Evolutionary conservation across 2,329 filamentous ascomycete genomes (phyloP).

Genomic region (Seiridium cupressi): DNA sequence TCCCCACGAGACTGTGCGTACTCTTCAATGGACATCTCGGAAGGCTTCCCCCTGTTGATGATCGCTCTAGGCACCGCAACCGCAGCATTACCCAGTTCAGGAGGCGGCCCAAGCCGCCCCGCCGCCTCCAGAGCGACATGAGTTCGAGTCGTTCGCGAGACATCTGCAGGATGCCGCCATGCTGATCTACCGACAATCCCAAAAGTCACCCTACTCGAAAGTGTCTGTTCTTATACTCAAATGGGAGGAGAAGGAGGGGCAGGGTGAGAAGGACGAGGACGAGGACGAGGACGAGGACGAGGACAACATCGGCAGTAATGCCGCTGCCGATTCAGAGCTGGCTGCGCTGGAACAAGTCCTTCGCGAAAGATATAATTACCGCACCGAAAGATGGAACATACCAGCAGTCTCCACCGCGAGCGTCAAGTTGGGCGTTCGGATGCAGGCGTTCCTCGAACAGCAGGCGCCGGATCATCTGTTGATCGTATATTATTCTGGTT

Average conservation of each 20-base stretch:
- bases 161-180: slow-evolving; percentile 68
- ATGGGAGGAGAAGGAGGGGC: slow-evolving; percentile 56
- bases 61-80: slow-evolving; percentile 8
- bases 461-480: slow-evolving; percentile 58
- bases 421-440: slow-evolving; percentile 59
- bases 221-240: slow-evolving; percentile 60
- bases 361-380: slow-evolving; percentile 59
- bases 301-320: slow-evolving; percentile 6
- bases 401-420: slow-evolving; percentile 58
- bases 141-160: slow-evolving; percentile 66
- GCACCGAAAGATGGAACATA: slow-evolving; percentile 60
- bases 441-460: slow-evolving; percentile 59
- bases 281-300: background rate
- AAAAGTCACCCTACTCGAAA: slow-evolving; percentile 54
- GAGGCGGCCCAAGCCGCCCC: slow-evolving; percentile 23
- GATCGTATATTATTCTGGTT: slow-evolving; percentile 64
- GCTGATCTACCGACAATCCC: slow-evolving; percentile 63
- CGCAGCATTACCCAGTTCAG: slow-evolving; percentile 24
- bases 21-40: background rate
- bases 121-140: slow-evolving; percentile 47
- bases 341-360: slow-evolving; percentile 55
- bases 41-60: background rate
- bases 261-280: background rate
- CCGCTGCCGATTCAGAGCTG: slow-evolving; percentile 51
- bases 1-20: slow-evolving; percentile 26